phyloP scores from a whole-genome alignment of 176 grass and related monocot genomes.

The Areca catechu region DNA sequence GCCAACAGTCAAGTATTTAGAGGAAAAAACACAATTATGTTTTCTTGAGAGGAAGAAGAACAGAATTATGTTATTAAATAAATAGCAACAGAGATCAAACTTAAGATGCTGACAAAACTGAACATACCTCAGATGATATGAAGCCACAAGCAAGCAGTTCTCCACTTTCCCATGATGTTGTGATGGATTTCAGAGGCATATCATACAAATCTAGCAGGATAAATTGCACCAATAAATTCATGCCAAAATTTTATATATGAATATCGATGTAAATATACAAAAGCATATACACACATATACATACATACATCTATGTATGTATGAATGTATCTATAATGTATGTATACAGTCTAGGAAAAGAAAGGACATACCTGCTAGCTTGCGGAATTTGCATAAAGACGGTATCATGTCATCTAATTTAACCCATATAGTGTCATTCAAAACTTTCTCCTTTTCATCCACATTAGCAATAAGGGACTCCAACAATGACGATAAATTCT shows the following conservation, averaged over 20 bases:
- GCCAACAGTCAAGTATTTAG: too few species aligned
- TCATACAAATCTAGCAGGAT: constrained; percentile 73
- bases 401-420: constrained; percentile 51
- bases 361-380: constrained; percentile 54
- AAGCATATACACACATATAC: too few species aligned
- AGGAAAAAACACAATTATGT: too few species aligned
- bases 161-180: constrained; percentile 66
- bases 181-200: constrained; percentile 94
- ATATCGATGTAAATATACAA: background rate
- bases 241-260: background rate
- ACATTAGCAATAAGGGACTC: constrained; percentile 46
- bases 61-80: background rate
- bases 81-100: constrained; percentile 8
- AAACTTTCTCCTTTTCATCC: constrained; percentile 28
- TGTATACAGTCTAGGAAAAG: background rate
- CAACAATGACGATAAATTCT: constrained; percentile 75
- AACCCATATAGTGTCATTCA: constrained; percentile 20
- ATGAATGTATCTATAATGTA: too few species aligned
- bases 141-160: constrained; percentile 69
- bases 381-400: constrained; percentile 69
- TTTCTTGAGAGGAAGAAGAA: too few species aligned
- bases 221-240: constrained; percentile 16
- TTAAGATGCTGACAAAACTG: constrained; percentile 8
- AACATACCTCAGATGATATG: constrained; percentile 62
- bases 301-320: too few species aligned